Percentiles rank a stretch among this genome's conserved stretches.
Conservation (phyloP, 148 eudicot genomes). For the Drosera capensis region DNA sequence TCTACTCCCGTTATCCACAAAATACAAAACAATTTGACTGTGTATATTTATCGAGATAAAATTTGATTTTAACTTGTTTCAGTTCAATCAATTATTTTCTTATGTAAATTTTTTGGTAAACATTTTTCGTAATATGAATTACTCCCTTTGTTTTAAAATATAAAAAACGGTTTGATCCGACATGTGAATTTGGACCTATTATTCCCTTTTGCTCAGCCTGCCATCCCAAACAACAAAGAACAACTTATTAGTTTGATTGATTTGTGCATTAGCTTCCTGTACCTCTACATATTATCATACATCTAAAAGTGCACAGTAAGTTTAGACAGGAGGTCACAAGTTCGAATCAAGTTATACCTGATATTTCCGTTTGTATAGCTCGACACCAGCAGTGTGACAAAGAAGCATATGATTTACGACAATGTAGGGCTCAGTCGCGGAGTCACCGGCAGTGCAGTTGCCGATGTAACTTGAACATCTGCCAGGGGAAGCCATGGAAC, state of each 20-base stretch:
- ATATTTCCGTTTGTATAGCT: conserved; percentile 17
- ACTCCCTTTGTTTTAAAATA: too few species aligned
- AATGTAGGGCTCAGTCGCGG: conserved; percentile 18
- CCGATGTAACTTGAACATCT: conserved; percentile 13
- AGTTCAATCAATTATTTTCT: too few species aligned
- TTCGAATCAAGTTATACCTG: conserved; percentile 8
- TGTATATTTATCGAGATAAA: too few species aligned
- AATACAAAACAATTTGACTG: too few species aligned
- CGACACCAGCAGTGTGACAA: conserved; percentile 19
- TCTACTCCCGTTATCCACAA: too few species aligned
- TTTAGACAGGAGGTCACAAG: not conserved
- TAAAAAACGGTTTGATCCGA: too few species aligned
- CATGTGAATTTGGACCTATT: conserved; percentile 19
- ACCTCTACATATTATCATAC: too few species aligned
- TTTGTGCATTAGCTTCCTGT: not conserved
- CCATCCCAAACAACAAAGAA: not conserved
- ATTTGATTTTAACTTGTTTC: too few species aligned
- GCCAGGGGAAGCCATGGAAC: conserved; percentile 5
- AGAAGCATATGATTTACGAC: conserved; percentile 18
- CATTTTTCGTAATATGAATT: too few species aligned
- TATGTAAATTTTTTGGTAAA: too few species aligned
- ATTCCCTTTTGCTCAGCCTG: conserved; percentile 14
- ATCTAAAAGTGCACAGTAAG: too few species aligned
- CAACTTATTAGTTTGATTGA: not conserved
- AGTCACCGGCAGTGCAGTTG: conserved; percentile 14